A percentile compares a stretch with the other conserved stretches of the same genome.
Conservation (phyloP, 2,329 filamentous ascomycete species). For the Sporothrix humicola region DNA sequence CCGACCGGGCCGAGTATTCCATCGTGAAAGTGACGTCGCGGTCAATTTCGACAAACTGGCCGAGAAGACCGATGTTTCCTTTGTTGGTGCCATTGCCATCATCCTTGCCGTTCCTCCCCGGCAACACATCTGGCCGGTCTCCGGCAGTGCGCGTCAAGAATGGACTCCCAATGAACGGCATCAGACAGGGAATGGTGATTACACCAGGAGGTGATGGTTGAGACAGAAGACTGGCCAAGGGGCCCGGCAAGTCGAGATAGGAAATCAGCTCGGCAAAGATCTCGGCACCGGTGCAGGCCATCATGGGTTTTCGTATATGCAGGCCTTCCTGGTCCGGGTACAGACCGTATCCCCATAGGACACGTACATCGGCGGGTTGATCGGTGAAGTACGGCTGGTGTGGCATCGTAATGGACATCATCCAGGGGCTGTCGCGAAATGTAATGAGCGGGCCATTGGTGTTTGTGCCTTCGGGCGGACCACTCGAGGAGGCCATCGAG, state of each 20-base stretch:
- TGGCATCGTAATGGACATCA: slow-evolving; percentile 48
- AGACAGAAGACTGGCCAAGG: neutral
- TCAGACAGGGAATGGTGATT: slow-evolving; percentile 46
- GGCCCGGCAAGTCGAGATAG: slow-evolving; percentile 44
- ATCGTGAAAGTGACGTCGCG: slow-evolving; percentile 46
- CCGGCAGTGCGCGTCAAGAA: slow-evolving; percentile 43
- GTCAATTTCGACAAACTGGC: slow-evolving; percentile 48
- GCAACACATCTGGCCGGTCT: slow-evolving; percentile 47
- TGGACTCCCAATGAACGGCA: slow-evolving; percentile 46
- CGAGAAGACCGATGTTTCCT: slow-evolving; percentile 47
- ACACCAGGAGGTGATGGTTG: slow-evolving; percentile 20
- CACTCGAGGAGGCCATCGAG: too few species aligned
- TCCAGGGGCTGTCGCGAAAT: slow-evolving; percentile 48
- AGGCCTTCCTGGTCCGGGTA: slow-evolving; percentile 44
- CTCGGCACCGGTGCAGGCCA: slow-evolving; percentile 47
- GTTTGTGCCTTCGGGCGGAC: slow-evolving; percentile 24
- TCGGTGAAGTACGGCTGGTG: slow-evolving; percentile 47
- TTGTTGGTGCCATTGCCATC: slow-evolving; percentile 14
- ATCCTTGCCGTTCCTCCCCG: slow-evolving; percentile 34
- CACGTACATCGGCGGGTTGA: slow-evolving; percentile 44
- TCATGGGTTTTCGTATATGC: slow-evolving; percentile 48
- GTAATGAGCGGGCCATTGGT: slow-evolving; percentile 43
- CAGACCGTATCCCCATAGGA: slow-evolving; percentile 48
- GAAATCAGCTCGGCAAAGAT: slow-evolving; percentile 46
- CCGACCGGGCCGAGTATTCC: slow-evolving; percentile 54